Evolutionary conservation across 2,329 filamentous ascomycete genomes (phyloP).

Genomic region (Venturia nashicola): DNA sequence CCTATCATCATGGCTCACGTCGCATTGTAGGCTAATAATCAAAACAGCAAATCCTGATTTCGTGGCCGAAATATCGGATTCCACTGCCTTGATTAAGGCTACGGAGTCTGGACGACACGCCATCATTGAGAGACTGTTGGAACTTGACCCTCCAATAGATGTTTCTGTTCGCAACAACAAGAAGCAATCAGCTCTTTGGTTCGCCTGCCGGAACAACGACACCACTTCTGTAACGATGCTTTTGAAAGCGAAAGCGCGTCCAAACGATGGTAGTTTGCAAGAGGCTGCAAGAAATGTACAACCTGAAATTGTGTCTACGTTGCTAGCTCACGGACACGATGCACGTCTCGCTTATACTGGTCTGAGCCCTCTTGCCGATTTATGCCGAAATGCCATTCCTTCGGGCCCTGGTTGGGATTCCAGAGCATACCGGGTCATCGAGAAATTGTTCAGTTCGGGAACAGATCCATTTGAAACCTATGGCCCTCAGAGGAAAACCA

Average conservation of each 20-base stretch:
- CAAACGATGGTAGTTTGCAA: slow-evolving; percentile 7
- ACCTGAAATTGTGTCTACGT: not conserved
- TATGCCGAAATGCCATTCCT: not conserved
- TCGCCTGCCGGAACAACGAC: not conserved
- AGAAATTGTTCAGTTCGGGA: not conserved
- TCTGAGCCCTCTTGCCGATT: slow-evolving; percentile 5
- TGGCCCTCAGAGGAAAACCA: not conserved
- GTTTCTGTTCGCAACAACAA: not conserved
- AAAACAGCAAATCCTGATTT: slow-evolving; percentile 1
- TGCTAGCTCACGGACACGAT: slow-evolving; percentile 1
- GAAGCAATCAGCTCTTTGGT: slow-evolving; percentile 1
- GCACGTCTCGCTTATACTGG: slow-evolving; percentile 2
- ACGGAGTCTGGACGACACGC: not conserved
- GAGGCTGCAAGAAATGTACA: not conserved
- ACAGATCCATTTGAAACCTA: not conserved
- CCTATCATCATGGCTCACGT: not conserved
- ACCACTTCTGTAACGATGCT: not conserved
- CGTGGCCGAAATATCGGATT: not conserved
- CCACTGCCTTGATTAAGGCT: not conserved
- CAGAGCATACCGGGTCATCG: slow-evolving; percentile 4
- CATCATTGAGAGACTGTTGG: not conserved
- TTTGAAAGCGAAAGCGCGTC: not conserved
- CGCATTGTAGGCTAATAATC: not conserved
- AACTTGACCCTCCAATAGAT: not conserved
- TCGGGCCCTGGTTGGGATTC: not conserved